Evolutionary conservation across 2,329 filamentous ascomycete species (phyloP).

Genomic region (Penicillium sp.): DNA sequence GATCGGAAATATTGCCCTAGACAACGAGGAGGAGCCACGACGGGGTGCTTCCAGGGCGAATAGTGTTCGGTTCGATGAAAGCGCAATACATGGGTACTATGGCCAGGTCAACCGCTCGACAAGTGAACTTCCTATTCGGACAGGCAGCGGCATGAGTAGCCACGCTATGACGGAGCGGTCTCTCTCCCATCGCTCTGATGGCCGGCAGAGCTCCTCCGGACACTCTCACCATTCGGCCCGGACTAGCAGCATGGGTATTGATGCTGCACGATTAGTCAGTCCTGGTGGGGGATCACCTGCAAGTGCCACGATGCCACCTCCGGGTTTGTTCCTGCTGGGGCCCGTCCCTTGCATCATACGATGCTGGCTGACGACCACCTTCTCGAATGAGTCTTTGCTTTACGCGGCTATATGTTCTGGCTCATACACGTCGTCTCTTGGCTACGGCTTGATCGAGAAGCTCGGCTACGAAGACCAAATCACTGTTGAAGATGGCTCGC

Average conservation of each 20-base stretch:
- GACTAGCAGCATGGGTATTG: conserved; percentile 82
- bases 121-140: conserved; percentile 74
- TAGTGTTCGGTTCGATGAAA: conserved; percentile 96
- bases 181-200: conserved; percentile 92
- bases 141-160: conserved; percentile 72
- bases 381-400: conserved; percentile 81
- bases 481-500: conserved; percentile 61
- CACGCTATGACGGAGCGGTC: conserved; percentile 84
- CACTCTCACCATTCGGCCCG: conserved; percentile 72
- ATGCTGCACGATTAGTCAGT: conserved; percentile 62
- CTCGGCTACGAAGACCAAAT: conserved; percentile 67
- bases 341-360: conserved; percentile 90
- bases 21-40: conserved; percentile 78
- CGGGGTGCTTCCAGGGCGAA: conserved; percentile 90
- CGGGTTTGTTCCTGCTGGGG: conserved; percentile 78
- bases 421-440: conserved; percentile 81
- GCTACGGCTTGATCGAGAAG: conserved; percentile 68
- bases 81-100: conserved; percentile 86
- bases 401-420: conserved; percentile 93
- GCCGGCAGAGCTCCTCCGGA: conserved; percentile 87
- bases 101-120: conserved; percentile 77
- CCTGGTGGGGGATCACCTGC: conserved; percentile 67
- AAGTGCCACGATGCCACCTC: conserved; percentile 59
- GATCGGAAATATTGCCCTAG: conserved; percentile 76
- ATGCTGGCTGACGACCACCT: conserved; percentile 89